phyloP scores from a whole-genome alignment of 176 grass and related monocot genomes.

The Musa beccarii region DNA sequence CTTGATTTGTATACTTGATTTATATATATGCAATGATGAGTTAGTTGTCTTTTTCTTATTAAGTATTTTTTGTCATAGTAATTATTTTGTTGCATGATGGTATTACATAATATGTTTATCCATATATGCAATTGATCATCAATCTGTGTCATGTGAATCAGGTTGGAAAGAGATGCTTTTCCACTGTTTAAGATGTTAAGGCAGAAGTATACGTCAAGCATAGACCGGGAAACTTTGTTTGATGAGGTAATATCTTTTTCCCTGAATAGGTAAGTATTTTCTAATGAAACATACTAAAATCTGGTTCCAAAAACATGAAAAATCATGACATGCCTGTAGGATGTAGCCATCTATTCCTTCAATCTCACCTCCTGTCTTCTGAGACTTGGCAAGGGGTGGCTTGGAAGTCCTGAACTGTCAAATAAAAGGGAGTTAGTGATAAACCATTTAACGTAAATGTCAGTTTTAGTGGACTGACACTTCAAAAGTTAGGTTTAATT shows the following conservation, averaged over 20 bases:
- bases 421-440: no score
- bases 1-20: no score
- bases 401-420: no score
- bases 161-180: constrained; percentile 96
- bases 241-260: constrained; percentile 51
- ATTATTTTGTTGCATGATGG: neutral
- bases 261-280: neutral
- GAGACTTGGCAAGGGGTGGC: no score
- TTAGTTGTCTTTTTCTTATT: no score
- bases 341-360: no score
- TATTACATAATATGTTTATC: neutral
- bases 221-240: constrained; percentile 74
- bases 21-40: no score
- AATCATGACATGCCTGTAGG: no score
- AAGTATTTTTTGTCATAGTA: neutral
- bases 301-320: neutral
- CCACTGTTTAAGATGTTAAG: constrained; percentile 77
- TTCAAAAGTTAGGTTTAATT: no score
- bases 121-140: constrained; percentile 14
- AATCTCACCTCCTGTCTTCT: no score
- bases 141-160: constrained; percentile 27
- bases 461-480: no score
- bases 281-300: neutral
- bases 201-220: constrained; percentile 83
- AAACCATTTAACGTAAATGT: no score